Conservation (phyloP, 805 yeast genomes). For the Candida gorgasii region DNA sequence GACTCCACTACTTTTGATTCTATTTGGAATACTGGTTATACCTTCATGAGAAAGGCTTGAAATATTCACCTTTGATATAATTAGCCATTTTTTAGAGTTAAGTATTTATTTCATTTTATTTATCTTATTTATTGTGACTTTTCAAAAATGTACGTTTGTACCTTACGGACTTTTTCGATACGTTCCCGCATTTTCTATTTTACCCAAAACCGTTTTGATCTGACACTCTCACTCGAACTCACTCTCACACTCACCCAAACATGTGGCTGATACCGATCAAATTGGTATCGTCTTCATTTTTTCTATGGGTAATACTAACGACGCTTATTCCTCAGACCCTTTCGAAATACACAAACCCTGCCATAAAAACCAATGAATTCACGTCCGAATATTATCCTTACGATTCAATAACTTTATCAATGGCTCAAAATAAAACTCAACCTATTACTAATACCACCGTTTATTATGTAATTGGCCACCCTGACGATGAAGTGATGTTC, state of each 20-base stretch:
- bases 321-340: constrained; percentile 41
- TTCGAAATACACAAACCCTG: constrained; percentile 28
- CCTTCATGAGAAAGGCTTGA: constrained; percentile 40
- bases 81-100: neutral
- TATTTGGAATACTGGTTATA: constrained; percentile 54
- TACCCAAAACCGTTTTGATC: constrained; percentile 1
- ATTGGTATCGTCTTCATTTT: constrained; percentile 23
- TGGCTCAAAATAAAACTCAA: constrained; percentile 19
- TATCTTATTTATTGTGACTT: too few relatives aligned
- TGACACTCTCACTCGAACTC: too few relatives aligned
- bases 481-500: constrained; percentile 98
- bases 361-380: constrained; percentile 28
- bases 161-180: too few relatives aligned
- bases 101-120: neutral
- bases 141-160: too few relatives aligned
- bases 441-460: constrained; percentile 35
- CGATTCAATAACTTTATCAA: constrained; percentile 34
- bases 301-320: constrained; percentile 39
- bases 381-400: constrained; percentile 30
- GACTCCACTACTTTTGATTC: constrained; percentile 41
- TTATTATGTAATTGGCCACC: constrained; percentile 80
- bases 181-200: too few relatives aligned
- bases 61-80: neutral
- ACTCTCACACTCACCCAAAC: neutral
- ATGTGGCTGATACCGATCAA: constrained; percentile 7